Percentiles rank a stretch among this genome's conserved stretches.
These are phyloP conservation scores for Wickerhamiella siamensis DNA, from an alignment of 805 yeast species.

Conservation along the genomic window DNA sequence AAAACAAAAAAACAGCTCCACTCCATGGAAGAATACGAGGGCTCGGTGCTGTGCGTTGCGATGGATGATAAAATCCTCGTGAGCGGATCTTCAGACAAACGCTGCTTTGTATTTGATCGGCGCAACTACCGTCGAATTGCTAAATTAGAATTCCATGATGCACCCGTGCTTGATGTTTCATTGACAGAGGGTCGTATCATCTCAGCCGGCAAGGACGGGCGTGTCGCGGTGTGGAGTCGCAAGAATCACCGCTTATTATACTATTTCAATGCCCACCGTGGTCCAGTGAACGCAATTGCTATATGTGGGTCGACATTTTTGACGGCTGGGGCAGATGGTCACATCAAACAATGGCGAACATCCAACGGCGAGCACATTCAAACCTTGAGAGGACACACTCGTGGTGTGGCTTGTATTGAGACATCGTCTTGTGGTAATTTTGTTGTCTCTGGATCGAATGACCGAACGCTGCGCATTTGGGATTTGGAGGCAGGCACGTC, in stretches of 20 bases:
- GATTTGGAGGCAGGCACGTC: slow-evolving; percentile 61
- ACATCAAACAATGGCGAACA: slow-evolving; percentile 72
- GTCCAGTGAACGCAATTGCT: slow-evolving; percentile 27
- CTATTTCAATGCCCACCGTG: slow-evolving; percentile 20
- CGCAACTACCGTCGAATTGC: slow-evolving; percentile 44
- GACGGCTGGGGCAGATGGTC: slow-evolving; percentile 48
- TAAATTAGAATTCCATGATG: slow-evolving; percentile 87
- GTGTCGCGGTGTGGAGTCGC: slow-evolving; percentile 22
- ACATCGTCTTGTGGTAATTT: slow-evolving; percentile 56
- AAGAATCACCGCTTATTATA: slow-evolving; percentile 11
- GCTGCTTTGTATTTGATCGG: slow-evolving; percentile 55
- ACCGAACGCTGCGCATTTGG: slow-evolving; percentile 79
- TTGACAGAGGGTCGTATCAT: slow-evolving; percentile 34
- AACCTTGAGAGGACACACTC: slow-evolving; percentile 62
- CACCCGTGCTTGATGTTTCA: slow-evolving; percentile 89
- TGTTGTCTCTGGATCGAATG: slow-evolving; percentile 75
- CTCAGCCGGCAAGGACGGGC: slow-evolving; percentile 26
- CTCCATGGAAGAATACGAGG: slow-evolving; percentile 12
- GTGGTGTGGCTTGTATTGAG: slow-evolving; percentile 76
- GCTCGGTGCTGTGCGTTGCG: slow-evolving; percentile 10
- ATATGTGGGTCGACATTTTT: slow-evolving; percentile 18
- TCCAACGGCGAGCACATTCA: slow-evolving; percentile 52
- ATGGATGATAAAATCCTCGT: slow-evolving; percentile 5
- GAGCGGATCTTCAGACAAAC: slow-evolving; percentile 8
- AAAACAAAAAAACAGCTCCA: slow-evolving; percentile 12